Evolutionary conservation across 164 flowering plant species (phyloP).

Genomic region (Liquidambar formosana): DNA sequence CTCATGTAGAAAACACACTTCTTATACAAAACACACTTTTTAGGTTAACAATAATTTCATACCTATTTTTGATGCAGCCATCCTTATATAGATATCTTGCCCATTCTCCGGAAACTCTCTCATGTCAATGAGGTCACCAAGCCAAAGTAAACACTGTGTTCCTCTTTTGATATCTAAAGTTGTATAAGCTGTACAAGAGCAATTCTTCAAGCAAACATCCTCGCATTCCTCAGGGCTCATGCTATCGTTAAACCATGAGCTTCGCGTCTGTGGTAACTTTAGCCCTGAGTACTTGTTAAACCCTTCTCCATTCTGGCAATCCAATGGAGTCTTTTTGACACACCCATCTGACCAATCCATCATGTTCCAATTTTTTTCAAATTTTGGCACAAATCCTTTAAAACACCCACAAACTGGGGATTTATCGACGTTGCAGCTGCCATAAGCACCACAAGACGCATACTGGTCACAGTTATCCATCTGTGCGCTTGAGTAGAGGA

Average conservation of each 20-base stretch:
- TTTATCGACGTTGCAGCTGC: background rate
- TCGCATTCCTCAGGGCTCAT: conserved; percentile 30
- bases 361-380: conserved; percentile 31
- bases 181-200: conserved; percentile 33
- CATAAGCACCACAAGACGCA: conserved; percentile 9
- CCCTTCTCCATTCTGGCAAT: conserved; percentile 26
- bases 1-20: too few species aligned
- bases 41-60: too few species aligned
- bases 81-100: too few species aligned
- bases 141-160: too few species aligned
- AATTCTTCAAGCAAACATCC: conserved; percentile 28
- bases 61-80: too few species aligned
- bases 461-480: conserved; percentile 28
- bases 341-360: conserved; percentile 31
- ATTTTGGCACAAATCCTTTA: conserved; percentile 25
- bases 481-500: conserved; percentile 12
- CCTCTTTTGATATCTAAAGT: conserved; percentile 9
- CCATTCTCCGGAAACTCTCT: too few species aligned
- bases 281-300: conserved; percentile 22
- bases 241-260: conserved; percentile 20
- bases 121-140: too few species aligned
- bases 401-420: conserved; percentile 25
- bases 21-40: too few species aligned
- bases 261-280: conserved; percentile 36
- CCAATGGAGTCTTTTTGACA: conserved; percentile 13